Base-by-base conservation (phyloP, 441 rosid genomes). In the Erodium trifolium region DNA sequence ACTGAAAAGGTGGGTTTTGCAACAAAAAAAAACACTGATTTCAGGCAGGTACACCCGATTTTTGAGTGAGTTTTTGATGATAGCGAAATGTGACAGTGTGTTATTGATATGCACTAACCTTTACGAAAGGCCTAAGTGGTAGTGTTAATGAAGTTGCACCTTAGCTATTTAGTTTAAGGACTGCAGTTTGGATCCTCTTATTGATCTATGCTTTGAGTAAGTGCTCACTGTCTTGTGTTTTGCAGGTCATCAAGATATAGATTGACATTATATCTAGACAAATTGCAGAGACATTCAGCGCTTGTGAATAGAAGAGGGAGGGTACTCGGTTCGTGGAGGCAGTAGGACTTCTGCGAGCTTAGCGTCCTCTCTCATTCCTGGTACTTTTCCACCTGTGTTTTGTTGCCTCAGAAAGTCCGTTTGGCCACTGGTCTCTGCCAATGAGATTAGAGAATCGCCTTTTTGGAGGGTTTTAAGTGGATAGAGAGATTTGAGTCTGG, bases 281-380 rank as follows among this genome's bases (percentile, higher is more conserved):
- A 72, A 66, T 55, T 64, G 67, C 72, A 70, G 72, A 53, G 79
- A 67, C 66, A 47, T 75, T 74, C 74, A 60, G 31, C 4, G 67
- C 60, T 49, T 66, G 76, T 65, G 63, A 57, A 68, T n/a, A 51
- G 49, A 57, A 66, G 80, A 77, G 87, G 76, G 92, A 84, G 88
- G 88, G 80, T 82, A 74, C 85, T 80, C 17, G 75, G 77, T 86
- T 85, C 75, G 71, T 70, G 49, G 84, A 78, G 87, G 72, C 67
- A 67, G 74, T 70, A 69, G 43, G 74, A 80, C 88, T 85, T 83
- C 87, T 79, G 86, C 80, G 84, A 79, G 86, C 91, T 83, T 77
- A 72, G 88, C 79, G 70, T 86, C 87, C 88, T 88, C 94, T 86
- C 91, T 79, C 85, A 53, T 72, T 78, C 27, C 68, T 72, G 64